Evolutionary conservation across 306 rosid species (phyloP), one percentile per base, ranked within the genome.

Genomic region (Dryas alaskensis): DNA sequence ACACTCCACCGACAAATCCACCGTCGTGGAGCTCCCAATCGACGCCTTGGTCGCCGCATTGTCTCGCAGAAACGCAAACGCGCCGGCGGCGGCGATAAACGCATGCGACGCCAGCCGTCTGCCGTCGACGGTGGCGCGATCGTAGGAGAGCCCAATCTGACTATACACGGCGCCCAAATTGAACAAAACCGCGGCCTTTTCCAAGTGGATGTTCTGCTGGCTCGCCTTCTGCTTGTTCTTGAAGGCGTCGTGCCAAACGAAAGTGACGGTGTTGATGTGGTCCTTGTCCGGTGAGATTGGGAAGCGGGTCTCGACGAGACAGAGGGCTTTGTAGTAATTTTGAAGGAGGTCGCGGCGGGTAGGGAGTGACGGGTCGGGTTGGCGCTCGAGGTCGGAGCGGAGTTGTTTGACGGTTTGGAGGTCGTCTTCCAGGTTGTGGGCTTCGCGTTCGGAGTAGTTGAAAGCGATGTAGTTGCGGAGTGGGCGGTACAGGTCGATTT

Each of bases 371-470:
- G 99, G 99, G 80, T 92, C 97, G 60, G 97, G 60, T 74, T 84
- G 86, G 72, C 96, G 96, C 67, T 94, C 97, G 55, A 94, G 0
- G 57, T 94, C 99, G 76, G 93, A 80, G 60, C 99, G 96, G 62
- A 80, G 81, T 49, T 89, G 89, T 65, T 89, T 94, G 2, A 94
- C 90, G 86, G 90, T 88, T 88, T 94, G 92, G 78, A 94, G 96
- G 72, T 94, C 99, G 79, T 94, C 97, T 47, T 94, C 99, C 55
- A 89, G 84, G 84, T 87, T 92, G 54, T 92, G 97, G 8, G 99
- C 97, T 43, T 94, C 97, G 66, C 97, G 96, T 52, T 94, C 99
- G n/a, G 99, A 94, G 90, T 94, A 94, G 72, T 89, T 85, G 87
- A 84, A 88, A 12, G 90, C 84, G 70, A 94, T 82, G 85, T 77